phyloP scores from a whole-genome alignment of 176 grass and related monocot species.

The Carex pumila region DNA sequence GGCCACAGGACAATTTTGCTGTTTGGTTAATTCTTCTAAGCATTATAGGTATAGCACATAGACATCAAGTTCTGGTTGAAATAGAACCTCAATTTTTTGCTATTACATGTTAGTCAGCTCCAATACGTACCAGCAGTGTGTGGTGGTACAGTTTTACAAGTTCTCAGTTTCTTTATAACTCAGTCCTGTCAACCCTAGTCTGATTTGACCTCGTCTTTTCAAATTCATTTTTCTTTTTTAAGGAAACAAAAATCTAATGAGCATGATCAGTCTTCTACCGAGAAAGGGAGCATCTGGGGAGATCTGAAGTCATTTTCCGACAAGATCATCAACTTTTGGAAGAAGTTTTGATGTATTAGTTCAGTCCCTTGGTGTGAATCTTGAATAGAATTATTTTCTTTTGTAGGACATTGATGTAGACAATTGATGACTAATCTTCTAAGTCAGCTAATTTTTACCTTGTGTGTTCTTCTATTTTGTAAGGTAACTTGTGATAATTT shows the following conservation, averaged over 20 bases:
- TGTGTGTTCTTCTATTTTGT: neutral
- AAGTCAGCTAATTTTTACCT: conserved; percentile 3
- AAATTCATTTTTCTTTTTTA: conserved; percentile 9
- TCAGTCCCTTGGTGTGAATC: neutral
- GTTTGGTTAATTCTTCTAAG: neutral
- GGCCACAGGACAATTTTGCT: neutral
- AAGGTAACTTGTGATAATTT: neutral
- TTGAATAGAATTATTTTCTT: conserved; percentile 9
- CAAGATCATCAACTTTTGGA: conserved; percentile 66
- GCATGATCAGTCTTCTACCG: conserved; percentile 19
- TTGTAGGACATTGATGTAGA: conserved; percentile 18
- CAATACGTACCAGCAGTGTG: neutral
- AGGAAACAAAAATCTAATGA: conserved; percentile 28
- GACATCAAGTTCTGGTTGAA: neutral
- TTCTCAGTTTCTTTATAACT: neutral
- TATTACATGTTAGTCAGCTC: neutral
- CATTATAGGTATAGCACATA: neutral
- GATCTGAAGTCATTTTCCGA: conserved; percentile 56
- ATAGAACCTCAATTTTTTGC: conserved; percentile 3
- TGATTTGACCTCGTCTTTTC: conserved; percentile 11
- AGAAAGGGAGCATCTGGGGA: conserved; percentile 31
- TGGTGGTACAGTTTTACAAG: neutral
- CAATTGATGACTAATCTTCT: conserved; percentile 21
- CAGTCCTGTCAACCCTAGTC: neutral
- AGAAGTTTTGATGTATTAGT: conserved; percentile 41